phyloP scores from a whole-genome alignment of 73 alveolate genomes.

The Paramecium caudatum region DNA sequence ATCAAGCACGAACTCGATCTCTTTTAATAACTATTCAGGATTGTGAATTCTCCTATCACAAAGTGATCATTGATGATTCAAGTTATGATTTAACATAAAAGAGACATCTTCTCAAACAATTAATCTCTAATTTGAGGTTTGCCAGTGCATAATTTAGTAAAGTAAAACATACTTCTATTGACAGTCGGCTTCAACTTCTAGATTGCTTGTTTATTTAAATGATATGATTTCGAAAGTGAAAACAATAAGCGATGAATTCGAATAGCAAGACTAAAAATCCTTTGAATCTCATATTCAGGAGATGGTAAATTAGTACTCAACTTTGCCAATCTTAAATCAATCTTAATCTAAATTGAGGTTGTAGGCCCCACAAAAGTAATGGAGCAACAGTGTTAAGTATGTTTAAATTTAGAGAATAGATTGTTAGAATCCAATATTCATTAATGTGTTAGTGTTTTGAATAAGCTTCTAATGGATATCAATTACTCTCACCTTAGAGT shows the following conservation, averaged over 20 bases:
- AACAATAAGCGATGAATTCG: background rate
- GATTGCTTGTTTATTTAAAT: slow-evolving; percentile 21
- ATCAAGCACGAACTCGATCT: background rate
- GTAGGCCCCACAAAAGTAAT: background rate
- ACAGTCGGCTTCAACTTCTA: slow-evolving; percentile 23
- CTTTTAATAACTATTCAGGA: background rate
- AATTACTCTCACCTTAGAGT: background rate
- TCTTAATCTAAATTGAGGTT: background rate
- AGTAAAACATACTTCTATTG: background rate
- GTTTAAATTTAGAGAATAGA: background rate
- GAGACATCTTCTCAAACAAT: background rate
- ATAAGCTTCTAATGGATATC: slow-evolving; percentile 11
- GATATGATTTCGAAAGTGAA: background rate
- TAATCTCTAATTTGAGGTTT: background rate
- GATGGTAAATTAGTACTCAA: background rate
- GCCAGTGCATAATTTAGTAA: slow-evolving; percentile 33
- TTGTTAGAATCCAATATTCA: slow-evolving; percentile 10
- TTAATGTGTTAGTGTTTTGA: background rate
- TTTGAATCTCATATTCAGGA: slow-evolving; percentile 15
- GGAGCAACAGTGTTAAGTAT: slow-evolving; percentile 17
- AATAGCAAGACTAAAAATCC: background rate
- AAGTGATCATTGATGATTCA: slow-evolving; percentile 21
- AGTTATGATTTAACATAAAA: background rate
- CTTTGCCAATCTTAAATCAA: slow-evolving; percentile 3
- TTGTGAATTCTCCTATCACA: background rate